Percentiles rank a stretch among this genome's conserved stretches.
These are phyloP conservation scores for Speleostelium caveatum DNA, from an alignment of 78 protist genomes.

Conservation along the genomic window DNA sequence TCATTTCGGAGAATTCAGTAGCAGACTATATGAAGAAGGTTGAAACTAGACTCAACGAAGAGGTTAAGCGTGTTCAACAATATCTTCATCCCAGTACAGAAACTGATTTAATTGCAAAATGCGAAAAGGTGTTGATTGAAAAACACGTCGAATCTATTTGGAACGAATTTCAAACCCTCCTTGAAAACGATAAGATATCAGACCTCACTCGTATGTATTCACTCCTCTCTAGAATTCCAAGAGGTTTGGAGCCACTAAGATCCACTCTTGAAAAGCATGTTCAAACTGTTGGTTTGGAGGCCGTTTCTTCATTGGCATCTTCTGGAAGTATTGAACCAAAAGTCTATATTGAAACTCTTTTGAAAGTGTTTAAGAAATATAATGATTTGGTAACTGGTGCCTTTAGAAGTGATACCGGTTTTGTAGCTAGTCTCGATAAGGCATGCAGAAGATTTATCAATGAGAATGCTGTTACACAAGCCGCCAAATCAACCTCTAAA, in stretches of 20 bases:
- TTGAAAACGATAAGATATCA: conserved; percentile 73
- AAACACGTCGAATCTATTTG: conserved; percentile 68
- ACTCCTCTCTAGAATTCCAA: conserved; percentile 78
- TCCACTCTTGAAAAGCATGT: conserved; percentile 84
- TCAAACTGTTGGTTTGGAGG: conserved; percentile 76
- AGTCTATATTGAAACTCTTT: conserved; percentile 82
- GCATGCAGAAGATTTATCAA: conserved; percentile 87
- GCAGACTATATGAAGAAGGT: conserved; percentile 90
- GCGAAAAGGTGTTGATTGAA: conserved; percentile 81
- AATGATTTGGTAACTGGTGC: conserved; percentile 83
- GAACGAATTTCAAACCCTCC: conserved; percentile 61
- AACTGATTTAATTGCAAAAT: conserved; percentile 40
- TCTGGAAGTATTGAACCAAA: conserved; percentile 78
- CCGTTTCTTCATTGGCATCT: conserved; percentile 63
- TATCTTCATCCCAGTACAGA: conserved; percentile 78
- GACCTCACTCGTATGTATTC: conserved; percentile 83
- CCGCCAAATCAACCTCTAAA: conserved; percentile 81
- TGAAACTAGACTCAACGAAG: conserved; percentile 85
- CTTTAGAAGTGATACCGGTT: conserved; percentile 82
- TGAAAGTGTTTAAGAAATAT: conserved; percentile 81
- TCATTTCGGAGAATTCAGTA: conserved; percentile 81
- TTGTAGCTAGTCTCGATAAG: conserved; percentile 79
- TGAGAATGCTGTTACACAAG: conserved; percentile 84
- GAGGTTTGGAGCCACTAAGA: conserved; percentile 84
- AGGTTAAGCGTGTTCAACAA: conserved; percentile 73